Conservation (phyloP, 2,329 filamentous ascomycete genomes). For the Penicillium sp. region DNA sequence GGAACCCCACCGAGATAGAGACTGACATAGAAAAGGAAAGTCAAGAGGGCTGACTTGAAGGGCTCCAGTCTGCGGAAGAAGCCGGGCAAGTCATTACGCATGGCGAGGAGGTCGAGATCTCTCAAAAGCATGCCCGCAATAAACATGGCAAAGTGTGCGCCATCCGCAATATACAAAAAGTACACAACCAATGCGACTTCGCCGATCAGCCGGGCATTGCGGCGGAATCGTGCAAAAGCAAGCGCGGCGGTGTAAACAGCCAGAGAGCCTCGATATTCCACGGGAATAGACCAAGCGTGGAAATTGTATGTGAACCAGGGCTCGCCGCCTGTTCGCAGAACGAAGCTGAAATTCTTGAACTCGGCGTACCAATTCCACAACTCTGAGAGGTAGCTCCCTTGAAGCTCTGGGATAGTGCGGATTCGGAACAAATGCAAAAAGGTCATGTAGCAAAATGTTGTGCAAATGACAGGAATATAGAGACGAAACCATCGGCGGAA, state of each 20-base stretch:
- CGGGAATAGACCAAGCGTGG: not conserved
- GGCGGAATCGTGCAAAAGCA: not conserved
- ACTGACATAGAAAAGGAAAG: slow-evolving; percentile 47
- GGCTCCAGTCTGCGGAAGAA: slow-evolving; percentile 51
- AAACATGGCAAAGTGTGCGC: slow-evolving; percentile 61
- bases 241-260: not conserved
- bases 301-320: slow-evolving; percentile 54
- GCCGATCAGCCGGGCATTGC: not conserved
- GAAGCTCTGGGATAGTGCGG: not conserved
- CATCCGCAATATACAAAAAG: slow-evolving; percentile 69
- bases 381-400: slow-evolving; percentile 48
- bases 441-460: slow-evolving; percentile 57
- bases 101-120: slow-evolving; percentile 61
- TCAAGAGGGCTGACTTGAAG: slow-evolving; percentile 51
- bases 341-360: slow-evolving; percentile 69
- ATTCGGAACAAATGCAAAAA: slow-evolving; percentile 36
- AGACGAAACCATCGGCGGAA: slow-evolving; percentile 56
- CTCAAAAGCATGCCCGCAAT: slow-evolving; percentile 63
- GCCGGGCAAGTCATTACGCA: slow-evolving; percentile 51
- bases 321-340: slow-evolving; percentile 61
- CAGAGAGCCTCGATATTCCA: not conserved
- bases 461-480: slow-evolving; percentile 55
- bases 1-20: not conserved
- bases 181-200: not conserved
- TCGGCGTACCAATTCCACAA: slow-evolving; percentile 57